Evolutionary conservation across 495 filamentous ascomycete species (phyloP).

Genomic region (Penicillium arizonense): DNA sequence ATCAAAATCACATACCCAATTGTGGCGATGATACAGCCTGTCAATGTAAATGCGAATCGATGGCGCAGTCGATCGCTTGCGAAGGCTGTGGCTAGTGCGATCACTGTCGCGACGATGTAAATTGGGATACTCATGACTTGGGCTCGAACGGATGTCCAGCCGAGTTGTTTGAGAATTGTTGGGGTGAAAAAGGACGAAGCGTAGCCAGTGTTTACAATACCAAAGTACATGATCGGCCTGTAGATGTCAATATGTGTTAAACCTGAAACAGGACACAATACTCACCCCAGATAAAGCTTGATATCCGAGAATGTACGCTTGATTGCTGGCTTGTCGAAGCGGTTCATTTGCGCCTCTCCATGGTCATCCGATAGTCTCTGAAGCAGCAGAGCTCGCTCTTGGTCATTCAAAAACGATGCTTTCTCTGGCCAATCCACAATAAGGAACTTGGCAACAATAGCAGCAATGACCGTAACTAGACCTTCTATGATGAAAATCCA

Average conservation of each 20-base stretch:
- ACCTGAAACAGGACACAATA: neutral
- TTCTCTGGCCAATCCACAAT: slow-evolving; percentile 58
- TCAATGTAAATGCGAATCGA: slow-evolving; percentile 51
- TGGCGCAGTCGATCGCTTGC: slow-evolving; percentile 48
- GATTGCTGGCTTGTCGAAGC: slow-evolving; percentile 42
- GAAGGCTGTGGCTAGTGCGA: slow-evolving; percentile 44
- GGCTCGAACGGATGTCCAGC: slow-evolving; percentile 48
- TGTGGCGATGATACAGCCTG: slow-evolving; percentile 44
- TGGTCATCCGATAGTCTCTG: slow-evolving; percentile 42
- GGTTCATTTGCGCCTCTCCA: slow-evolving; percentile 47
- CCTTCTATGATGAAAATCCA: slow-evolving; percentile 75
- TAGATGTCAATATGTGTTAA: neutral
- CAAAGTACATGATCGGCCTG: slow-evolving; percentile 49
- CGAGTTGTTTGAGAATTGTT: slow-evolving; percentile 56
- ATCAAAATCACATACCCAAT: slow-evolving; percentile 52
- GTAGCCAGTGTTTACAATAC: slow-evolving; percentile 50
- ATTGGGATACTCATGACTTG: slow-evolving; percentile 58
- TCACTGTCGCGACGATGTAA: slow-evolving; percentile 50
- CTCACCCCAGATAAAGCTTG: slow-evolving; percentile 54
- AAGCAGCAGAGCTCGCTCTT: slow-evolving; percentile 46
- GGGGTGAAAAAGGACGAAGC: slow-evolving; percentile 53
- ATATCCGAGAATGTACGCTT: slow-evolving; percentile 50
- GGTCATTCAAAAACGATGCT: slow-evolving; percentile 44
- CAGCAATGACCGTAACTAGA: slow-evolving; percentile 45
- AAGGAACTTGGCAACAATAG: slow-evolving; percentile 46